Evolutionary conservation across 306 rosid genomes (phyloP).

Genomic region (Aeschynomene evenia): DNA sequence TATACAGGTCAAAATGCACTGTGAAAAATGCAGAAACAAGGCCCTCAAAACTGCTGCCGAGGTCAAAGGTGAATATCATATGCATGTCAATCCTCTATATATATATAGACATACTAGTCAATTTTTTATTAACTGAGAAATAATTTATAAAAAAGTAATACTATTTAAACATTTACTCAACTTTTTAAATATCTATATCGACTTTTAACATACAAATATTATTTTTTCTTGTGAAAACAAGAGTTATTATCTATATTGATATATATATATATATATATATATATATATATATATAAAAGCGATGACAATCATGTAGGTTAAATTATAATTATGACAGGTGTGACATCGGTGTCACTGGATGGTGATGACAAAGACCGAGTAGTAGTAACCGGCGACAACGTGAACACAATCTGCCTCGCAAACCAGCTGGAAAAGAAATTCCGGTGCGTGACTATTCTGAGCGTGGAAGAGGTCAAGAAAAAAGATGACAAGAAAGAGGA

Average conservation of each 20-base stretch:
- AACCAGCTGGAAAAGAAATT: neutral
- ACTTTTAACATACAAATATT: no score
- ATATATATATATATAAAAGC: no score
- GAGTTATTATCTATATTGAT: no score
- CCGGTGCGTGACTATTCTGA: neutral
- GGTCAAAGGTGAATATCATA: conserved; percentile 23
- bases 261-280: no score
- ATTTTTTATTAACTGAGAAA: no score
- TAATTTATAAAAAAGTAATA: no score
- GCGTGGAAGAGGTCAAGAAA: neutral
- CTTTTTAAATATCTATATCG: no score
- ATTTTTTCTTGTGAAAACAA: no score
- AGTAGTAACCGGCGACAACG: neutral
- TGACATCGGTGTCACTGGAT: neutral
- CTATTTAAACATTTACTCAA: no score
- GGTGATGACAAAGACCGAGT: neutral
- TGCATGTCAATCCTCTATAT: neutral
- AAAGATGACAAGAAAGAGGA: neutral
- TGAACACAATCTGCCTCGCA: neutral
- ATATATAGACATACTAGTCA: no score
- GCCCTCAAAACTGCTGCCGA: conserved; percentile 37
- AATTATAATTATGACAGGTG: neutral
- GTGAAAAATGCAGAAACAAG: conserved; percentile 38
- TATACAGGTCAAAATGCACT: conserved; percentile 31
- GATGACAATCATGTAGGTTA: no score